Percentiles rank a stretch among this genome's conserved stretches.
Conservation (phyloP, 1,284 basidiomycete species). For the Ceratobasidium theobromae region DNA sequence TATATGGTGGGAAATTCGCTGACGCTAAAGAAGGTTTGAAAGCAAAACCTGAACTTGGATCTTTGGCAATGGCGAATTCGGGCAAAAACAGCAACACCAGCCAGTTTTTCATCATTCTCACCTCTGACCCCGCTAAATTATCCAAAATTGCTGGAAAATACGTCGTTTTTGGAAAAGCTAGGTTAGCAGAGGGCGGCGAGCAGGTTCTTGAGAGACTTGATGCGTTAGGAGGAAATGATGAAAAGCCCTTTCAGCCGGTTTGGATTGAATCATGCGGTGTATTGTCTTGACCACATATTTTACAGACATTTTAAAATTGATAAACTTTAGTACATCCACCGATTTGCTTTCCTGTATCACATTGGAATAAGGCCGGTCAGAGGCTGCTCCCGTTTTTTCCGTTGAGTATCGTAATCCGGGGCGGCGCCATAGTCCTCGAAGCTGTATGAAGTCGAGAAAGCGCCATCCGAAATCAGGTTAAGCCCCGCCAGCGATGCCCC, state of each 20-base stretch:
- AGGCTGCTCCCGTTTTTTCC: neutral
- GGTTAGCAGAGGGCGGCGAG: constrained; percentile 40
- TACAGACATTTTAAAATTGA: neutral
- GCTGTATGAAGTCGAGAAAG: constrained; percentile 45
- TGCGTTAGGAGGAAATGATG: constrained; percentile 45
- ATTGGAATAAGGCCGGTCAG: neutral
- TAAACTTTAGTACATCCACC: neutral
- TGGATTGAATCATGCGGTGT: constrained; percentile 52
- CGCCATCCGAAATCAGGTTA: constrained; percentile 49
- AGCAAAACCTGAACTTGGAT: constrained; percentile 46
- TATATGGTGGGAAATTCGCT: constrained; percentile 54
- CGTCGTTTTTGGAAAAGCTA: constrained; percentile 49
- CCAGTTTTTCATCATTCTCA: constrained; percentile 54
- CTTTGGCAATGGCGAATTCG: constrained; percentile 54
- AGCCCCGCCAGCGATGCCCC: constrained; percentile 50
- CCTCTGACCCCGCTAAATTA: constrained; percentile 47
- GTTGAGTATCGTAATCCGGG: constrained; percentile 45
- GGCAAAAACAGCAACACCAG: constrained; percentile 48
- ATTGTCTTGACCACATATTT: constrained; percentile 33
- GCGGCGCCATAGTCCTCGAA: constrained; percentile 46
- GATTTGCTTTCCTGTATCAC: neutral
- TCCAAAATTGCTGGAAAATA: constrained; percentile 53
- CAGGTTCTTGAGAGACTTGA: constrained; percentile 47
- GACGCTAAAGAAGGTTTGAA: constrained; percentile 53
- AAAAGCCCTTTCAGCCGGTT: constrained; percentile 46